Evolutionary conservation across 2,329 filamentous ascomycete species (phyloP), one percentile per base, ranked within the genome.

Genomic region (Aspergillus sp.): DNA sequence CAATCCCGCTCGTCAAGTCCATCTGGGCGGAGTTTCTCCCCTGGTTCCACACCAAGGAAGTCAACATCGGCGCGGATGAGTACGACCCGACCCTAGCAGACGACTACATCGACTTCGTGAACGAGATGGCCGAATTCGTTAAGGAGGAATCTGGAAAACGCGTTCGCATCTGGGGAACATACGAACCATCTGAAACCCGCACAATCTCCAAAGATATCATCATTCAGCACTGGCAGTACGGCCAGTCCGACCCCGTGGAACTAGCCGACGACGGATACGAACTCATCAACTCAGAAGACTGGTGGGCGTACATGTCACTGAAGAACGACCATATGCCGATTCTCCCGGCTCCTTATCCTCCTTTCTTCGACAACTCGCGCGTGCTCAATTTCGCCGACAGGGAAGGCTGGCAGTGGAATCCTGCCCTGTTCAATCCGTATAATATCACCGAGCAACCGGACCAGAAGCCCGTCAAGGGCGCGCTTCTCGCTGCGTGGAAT

Each of bases 21-120:
- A 81, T 84, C 49, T 85, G 82, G 82, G 81, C 69, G 7, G 78
- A 78, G 0, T 84, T 84, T 56, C 63, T 85, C 4, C 79, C 79
- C 2, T 85, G 83, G 83, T 84, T 85, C 58, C 76, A 83, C 25
- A 77, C 73, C 4, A 85, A 83, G 63, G 79, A 79, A 2, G 80
- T 85, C 1, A 80, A 83, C 58, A 80, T 85, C 12, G 83, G 83
- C 0, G 83, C 83, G 0, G 82, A 85, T 57, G 83, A 85, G 62
- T 85, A 85, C 59, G 73, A 73, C 9, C 72, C 76, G 0, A 75
- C 73, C 0, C 72, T 79, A 0, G 76, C 73, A 0, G 72, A 74
- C 14, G 80, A 81, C 8, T 85, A 85, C 60, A 83, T 82, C 50
- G 62, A 60, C 2, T 85, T 83, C 55, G 82, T 85, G 31, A 83